Conservation (phyloP, 2,329 filamentous ascomycete species). For the Colletotrichum lupini region DNA sequence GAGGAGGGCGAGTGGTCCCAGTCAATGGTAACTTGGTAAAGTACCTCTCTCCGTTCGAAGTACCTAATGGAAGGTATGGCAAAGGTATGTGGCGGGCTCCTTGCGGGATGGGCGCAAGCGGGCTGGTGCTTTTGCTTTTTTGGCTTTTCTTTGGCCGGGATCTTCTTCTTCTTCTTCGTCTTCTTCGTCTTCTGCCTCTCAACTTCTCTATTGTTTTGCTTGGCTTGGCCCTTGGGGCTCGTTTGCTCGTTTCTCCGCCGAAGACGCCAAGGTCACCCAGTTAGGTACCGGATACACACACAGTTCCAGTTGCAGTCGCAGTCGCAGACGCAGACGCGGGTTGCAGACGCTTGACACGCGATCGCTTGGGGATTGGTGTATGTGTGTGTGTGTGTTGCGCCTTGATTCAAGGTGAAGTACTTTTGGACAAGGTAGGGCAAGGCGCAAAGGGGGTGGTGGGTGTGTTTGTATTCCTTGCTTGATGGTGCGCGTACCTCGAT, state of each 20-base stretch:
- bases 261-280: conserved; percentile 17
- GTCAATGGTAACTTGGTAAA: not conserved
- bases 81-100: conserved; percentile 25
- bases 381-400: not conserved
- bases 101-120: conserved; percentile 29
- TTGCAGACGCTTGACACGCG: conserved; percentile 21
- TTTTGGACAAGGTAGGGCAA: not conserved
- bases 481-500: not conserved
- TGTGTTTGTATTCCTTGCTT: not conserved
- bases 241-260: conserved; percentile 32
- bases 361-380: conserved; percentile 4
- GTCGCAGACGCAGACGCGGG: conserved; percentile 18
- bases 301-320: conserved; percentile 11
- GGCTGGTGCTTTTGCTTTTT: conserved; percentile 23
- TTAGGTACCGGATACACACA: not conserved
- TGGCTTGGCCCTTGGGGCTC: not conserved
- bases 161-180: not conserved
- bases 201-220: no score
- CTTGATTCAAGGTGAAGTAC: not conserved
- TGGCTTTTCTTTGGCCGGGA: not conserved
- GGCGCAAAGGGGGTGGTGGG: not conserved
- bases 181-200: not conserved
- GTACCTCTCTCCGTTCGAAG: no score
- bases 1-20: not conserved
- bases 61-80: not conserved